Percentiles rank a stretch among this genome's conserved stretches.
Conservation (phyloP, 2,329 filamentous ascomycete genomes). For the Diplodia corticola region DNA sequence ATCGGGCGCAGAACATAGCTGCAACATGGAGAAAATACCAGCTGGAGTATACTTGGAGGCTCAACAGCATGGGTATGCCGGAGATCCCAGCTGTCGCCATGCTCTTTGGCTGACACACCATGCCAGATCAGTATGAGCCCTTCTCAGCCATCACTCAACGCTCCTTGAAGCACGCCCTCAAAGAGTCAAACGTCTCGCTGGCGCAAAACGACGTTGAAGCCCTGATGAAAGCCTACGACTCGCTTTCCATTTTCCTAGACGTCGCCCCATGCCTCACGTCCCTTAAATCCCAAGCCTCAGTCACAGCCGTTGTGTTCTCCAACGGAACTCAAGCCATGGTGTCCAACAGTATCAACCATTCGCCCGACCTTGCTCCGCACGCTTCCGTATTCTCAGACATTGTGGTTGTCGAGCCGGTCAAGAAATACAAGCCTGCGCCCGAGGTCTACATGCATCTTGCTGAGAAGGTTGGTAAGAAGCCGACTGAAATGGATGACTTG, state of each 20-base stretch:
- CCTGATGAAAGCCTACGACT: conserved; percentile 66
- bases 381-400: conserved; percentile 34
- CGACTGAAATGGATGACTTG: conserved; percentile 49
- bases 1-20: conserved; percentile 59
- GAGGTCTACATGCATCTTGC: conserved; percentile 63
- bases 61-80: conserved; percentile 70
- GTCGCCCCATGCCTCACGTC: conserved; percentile 55
- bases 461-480: conserved; percentile 49
- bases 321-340: conserved; percentile 69
- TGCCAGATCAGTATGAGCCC: conserved; percentile 58
- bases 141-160: conserved; percentile 65
- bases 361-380: conserved; percentile 56
- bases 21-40: conserved; percentile 67
- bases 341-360: conserved; percentile 58
- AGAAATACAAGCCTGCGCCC: conserved; percentile 65
- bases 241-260: conserved; percentile 65
- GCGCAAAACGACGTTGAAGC: conserved; percentile 45
- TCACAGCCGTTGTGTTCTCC: conserved; percentile 66
- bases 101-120: background rate
- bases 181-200: conserved; percentile 56
- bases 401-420: conserved; percentile 61
- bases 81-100: background rate
- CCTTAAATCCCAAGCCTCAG: conserved; percentile 42
- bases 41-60: conserved; percentile 74
- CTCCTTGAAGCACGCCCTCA: conserved; percentile 63